Base-by-base conservation (phyloP, 176 grass and related monocot species). In the Cymbopogon citratus region DNA sequence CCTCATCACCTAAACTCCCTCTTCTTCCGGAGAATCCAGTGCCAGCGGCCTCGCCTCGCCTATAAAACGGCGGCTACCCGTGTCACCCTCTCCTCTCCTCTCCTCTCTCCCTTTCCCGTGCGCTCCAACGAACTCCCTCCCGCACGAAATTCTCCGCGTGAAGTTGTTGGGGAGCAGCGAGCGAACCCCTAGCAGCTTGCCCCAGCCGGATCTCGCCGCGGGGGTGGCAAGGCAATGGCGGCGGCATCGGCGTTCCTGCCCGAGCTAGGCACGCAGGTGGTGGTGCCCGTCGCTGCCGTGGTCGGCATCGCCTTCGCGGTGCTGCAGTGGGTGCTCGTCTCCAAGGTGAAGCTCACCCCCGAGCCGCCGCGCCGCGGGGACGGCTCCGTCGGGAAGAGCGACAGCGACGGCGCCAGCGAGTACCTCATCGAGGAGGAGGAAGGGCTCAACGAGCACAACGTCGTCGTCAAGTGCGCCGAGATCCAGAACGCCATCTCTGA, bases 341-440 rank as follows among this genome's bases (percentile, higher is more conserved):
- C 94, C 16, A 81, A 90, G 85, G 91, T 97, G 26, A 94, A 88
- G 85, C 15, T 97, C 13, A 2, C 31, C 33, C 67, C 91, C 24
- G 91, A 87, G 28, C 14, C 38, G 34, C 66, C 36, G 36, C 66
- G 59, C 73, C 52, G 67, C 35, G 68, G 31, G 12, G 81, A 82
- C 10, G 81, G 29, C 10, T 61, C 75, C 63, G 39, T 48, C 1
- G 75, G 28, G 33, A 96, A 97, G 87, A 76, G 89, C 78, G 91
- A 91, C 14, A 15, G 5, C 16, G 84, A 83, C 69, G 89, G 87
- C 12, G 79, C 69, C 23, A 56, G 80, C 1, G 94, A 94, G 73
- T 90, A 71, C 87, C 84, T 97, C 84, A 94, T 97, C 48, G 94
- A 94, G 77, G 94, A 94, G 87, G 94, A 97, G 85, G 94, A 97